Conservation (phyloP, 352 stramenopile species). For the Phytophthora cryptogea region DNA sequence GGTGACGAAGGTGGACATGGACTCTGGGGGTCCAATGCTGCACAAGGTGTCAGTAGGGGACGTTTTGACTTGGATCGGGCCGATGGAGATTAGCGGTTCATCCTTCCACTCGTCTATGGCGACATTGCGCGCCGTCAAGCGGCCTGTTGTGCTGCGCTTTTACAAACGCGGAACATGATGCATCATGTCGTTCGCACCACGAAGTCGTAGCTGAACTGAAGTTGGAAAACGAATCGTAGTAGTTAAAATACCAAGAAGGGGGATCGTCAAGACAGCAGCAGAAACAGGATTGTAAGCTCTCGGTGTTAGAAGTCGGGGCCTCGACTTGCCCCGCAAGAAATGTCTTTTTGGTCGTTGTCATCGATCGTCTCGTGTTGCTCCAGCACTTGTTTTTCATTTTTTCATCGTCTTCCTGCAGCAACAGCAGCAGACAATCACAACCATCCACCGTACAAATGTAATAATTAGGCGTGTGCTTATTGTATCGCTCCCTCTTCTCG, state of each 20-base stretch:
- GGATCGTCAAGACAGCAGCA: constrained; percentile 26
- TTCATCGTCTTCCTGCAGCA: constrained; percentile 1
- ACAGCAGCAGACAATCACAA: not conserved
- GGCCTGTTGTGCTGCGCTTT: constrained; percentile 83
- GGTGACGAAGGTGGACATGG: constrained; percentile 84
- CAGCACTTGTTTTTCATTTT: not conserved
- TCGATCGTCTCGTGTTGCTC: constrained; percentile 15
- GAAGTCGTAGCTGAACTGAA: constrained; percentile 26
- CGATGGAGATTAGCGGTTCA: constrained; percentile 75
- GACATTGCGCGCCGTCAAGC: constrained; percentile 79
- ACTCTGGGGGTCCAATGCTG: constrained; percentile 74
- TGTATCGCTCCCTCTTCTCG: constrained; percentile 27
- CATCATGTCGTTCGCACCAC: constrained; percentile 13
- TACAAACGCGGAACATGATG: constrained; percentile 48
- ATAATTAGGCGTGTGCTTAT: constrained; percentile 42
- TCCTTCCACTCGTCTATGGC: constrained; percentile 89
- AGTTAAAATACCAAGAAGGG: constrained; percentile 30
- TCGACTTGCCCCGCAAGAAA: constrained; percentile 32
- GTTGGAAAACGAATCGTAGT: constrained; percentile 31
- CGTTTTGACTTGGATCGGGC: constrained; percentile 76
- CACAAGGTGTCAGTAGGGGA: constrained; percentile 76
- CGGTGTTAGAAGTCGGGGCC: constrained; percentile 40
- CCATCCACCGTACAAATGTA: constrained; percentile 18
- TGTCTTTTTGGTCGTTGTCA: constrained; percentile 41
- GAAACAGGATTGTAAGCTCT: constrained; percentile 41